Conservation (phyloP, 768 basidiomycete genomes). For the Scleroderma bovista region DNA sequence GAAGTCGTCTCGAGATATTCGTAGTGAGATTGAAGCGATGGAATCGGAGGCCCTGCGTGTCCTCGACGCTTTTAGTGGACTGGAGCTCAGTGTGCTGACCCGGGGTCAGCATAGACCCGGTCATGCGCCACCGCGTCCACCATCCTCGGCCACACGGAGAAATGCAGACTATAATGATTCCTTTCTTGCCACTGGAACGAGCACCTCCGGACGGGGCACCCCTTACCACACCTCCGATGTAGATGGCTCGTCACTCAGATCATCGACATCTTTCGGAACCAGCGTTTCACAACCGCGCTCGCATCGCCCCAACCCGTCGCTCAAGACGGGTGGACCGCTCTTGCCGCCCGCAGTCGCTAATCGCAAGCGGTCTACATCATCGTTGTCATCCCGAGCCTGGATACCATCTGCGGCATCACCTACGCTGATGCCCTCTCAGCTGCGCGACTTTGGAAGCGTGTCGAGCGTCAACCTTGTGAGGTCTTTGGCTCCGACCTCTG, state of each 20-base stretch:
- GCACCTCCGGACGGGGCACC: slow-evolving; percentile 25
- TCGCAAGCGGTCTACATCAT: slow-evolving; percentile 59
- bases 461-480: slow-evolving; percentile 50
- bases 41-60: slow-evolving; percentile 67
- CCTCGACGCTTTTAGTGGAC: slow-evolving; percentile 75
- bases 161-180: slow-evolving; percentile 23
- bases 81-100: slow-evolving; percentile 66
- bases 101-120: slow-evolving; percentile 22
- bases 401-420: slow-evolving; percentile 31
- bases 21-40: slow-evolving; percentile 58
- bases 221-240: slow-evolving; percentile 34
- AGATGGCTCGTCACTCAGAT: slow-evolving; percentile 49
- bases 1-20: slow-evolving; percentile 58
- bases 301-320: slow-evolving; percentile 34
- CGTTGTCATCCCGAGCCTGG: slow-evolving; percentile 46
- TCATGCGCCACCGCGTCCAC: slow-evolving; percentile 20
- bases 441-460: slow-evolving; percentile 33
- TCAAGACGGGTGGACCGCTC: slow-evolving; percentile 30
- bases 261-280: slow-evolving; percentile 48
- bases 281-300: slow-evolving; percentile 43
- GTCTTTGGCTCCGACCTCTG: slow-evolving; percentile 21
- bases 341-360: slow-evolving; percentile 27
- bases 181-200: slow-evolving; percentile 18
- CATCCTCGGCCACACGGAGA: slow-evolving; percentile 21
- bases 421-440: slow-evolving; percentile 23